Conservation (phyloP, 1,139 yeast genomes). For the Geotrichum phurueaensis region DNA sequence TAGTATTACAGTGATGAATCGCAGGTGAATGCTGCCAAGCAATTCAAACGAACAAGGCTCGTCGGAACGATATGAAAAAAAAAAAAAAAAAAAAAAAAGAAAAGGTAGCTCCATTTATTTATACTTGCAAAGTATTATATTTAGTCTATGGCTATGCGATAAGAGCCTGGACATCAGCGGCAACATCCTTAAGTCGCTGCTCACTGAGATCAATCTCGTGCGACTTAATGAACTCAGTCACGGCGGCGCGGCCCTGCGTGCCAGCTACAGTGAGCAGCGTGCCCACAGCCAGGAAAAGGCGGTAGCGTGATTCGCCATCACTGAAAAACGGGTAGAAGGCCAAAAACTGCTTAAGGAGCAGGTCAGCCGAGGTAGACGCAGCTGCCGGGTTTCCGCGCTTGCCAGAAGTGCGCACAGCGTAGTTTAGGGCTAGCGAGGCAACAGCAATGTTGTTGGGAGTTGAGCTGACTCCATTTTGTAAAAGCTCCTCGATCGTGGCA, state of each 20-base stretch:
- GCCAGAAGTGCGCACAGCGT: slow-evolving; percentile 35
- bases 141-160: not conserved
- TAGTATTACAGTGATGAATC: not conserved
- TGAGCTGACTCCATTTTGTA: slow-evolving; percentile 14
- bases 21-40: not conserved
- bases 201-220: slow-evolving; percentile 9
- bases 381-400: slow-evolving; percentile 24
- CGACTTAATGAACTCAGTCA: slow-evolving; percentile 3
- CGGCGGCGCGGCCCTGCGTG: slow-evolving; percentile 5
- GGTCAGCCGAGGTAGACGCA: slow-evolving; percentile 19
- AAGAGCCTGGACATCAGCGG: slow-evolving; percentile 13
- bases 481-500: slow-evolving; percentile 28
- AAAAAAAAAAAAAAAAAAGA: not conserved
- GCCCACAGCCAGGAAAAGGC: slow-evolving; percentile 52
- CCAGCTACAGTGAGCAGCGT: slow-evolving; percentile 30
- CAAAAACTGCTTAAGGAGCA: slow-evolving; percentile 24
- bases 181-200: slow-evolving; percentile 13
- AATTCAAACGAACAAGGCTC: not conserved
- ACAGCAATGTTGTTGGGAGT: slow-evolving; percentile 39
- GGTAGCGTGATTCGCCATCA: slow-evolving; percentile 52
- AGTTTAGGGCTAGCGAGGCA: slow-evolving; percentile 51
- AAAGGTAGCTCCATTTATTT: not conserved
- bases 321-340: slow-evolving; percentile 20
- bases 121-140: not conserved
- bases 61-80: not conserved